Percentiles rank a stretch among this genome's conserved stretches.
Evolutionary conservation across 768 basidiomycete species (phyloP).

Genomic region (Baorangia bicolor): DNA sequence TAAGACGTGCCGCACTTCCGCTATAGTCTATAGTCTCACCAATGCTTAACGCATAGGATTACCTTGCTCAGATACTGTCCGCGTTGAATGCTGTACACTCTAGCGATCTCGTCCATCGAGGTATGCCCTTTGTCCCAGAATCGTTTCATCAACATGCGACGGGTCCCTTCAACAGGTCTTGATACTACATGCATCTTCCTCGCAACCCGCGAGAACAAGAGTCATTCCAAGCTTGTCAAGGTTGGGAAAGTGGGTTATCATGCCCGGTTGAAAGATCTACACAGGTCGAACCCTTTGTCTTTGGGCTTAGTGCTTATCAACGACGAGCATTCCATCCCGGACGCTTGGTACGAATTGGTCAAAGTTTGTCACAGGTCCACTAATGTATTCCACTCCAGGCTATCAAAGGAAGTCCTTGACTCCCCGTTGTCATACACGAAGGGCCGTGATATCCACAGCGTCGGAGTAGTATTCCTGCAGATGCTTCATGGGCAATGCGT

Average conservation of each 20-base stretch:
- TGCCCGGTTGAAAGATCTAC: conserved; percentile 71
- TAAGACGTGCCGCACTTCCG: conserved; percentile 33
- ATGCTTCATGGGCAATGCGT: conserved; percentile 83
- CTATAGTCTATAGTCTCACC: background rate
- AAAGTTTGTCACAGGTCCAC: background rate
- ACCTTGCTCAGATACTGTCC: conserved; percentile 68
- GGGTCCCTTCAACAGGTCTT: conserved; percentile 43
- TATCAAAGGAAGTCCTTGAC: conserved; percentile 75
- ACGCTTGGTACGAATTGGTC: conserved; percentile 23
- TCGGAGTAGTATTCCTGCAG: conserved; percentile 77
- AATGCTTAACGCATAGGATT: conserved; percentile 51
- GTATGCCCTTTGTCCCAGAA: conserved; percentile 31
- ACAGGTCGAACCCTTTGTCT: conserved; percentile 81
- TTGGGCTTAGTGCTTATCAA: conserved; percentile 11
- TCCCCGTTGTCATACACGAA: conserved; percentile 77
- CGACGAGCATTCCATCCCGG: conserved; percentile 28
- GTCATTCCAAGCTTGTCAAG: conserved; percentile 67
- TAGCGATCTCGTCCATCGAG: conserved; percentile 66
- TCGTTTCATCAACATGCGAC: background rate
- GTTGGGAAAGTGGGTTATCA: conserved; percentile 72
- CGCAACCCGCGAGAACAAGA: conserved; percentile 45
- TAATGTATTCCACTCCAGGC: conserved; percentile 41
- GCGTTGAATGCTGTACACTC: conserved; percentile 69
- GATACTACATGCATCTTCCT: conserved; percentile 61
- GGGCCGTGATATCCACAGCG: conserved; percentile 78